Base-by-base conservation (phyloP, 371 early-diverging fungal species). In the Syncephalis fuscata region DNA sequence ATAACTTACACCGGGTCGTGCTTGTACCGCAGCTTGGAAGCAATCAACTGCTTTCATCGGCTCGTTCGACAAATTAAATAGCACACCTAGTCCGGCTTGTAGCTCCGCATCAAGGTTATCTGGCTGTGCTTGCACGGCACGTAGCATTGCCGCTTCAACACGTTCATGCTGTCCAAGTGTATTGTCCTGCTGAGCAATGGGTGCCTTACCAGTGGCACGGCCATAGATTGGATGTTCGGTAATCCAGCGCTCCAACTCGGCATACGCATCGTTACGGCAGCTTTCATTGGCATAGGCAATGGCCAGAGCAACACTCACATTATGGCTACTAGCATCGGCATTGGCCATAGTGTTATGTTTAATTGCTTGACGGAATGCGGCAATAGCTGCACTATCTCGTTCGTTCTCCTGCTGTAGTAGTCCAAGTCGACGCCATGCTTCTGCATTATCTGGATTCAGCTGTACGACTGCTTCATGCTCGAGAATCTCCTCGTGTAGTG, bases 1-100 rank as follows among this genome's bases (percentile, higher is more conserved):
- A 17, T 44, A 22, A 21, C 66, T 67, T 68, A 82, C 83, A 53
- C 85, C 71, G 2, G 96, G 95, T 32, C 83, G 62, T 17, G 70
- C 71, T n/a, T 76, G 70, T 26, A 97, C 61, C 25, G 96, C 93
- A 1, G 94, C 77, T 44, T 82, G 76, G 71, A 97, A 97, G 56
- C 98, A 97, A 62, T 97, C 98, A 2, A 92, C 76, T 0, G 96
- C 92, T 65, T 95, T 95, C 26, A 73, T 73, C 52, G 85, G 93
- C 50, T 95, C 92, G 27, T 80, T 74, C 1, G 82, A 78, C 5
- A 84, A 78, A 59, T 95, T 85, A 62, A 92, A 93, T 45, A 97
- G 57, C 1, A 97, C 81, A 2, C 96, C 98, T 4, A 97, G 70
- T 0, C 85, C 94, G 32, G 91, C 73, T 62, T 97, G 94, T 0